Evolutionary conservation across 805 yeast species (phyloP), one percentile per base, ranked within the genome.

Genomic region (Diddensiella caesifluorescens): DNA sequence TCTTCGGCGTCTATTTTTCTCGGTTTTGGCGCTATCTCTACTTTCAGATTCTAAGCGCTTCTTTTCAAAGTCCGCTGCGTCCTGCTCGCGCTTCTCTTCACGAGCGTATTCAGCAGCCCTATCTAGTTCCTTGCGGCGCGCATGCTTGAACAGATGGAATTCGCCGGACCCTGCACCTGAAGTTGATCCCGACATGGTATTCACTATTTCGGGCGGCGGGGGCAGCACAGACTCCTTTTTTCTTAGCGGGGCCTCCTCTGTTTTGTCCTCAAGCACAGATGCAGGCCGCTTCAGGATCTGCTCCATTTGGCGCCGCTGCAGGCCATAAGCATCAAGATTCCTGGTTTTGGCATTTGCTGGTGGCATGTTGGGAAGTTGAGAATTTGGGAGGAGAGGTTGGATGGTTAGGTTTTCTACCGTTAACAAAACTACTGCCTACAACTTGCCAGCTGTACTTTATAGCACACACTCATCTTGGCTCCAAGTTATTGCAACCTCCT

Each of bases 141-240:
- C 52, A 31, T 57, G 54, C 44, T 63, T 62, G 48, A 57, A 62
- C 16, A 56, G 51, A 45, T 62, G 67, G 42, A 62, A 62, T 39
- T 62, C 65, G n/a, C 67, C 67, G 1, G 67, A 57, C 5, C 65
- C 62, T 3, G 66, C 62, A n/a, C 61, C 67, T 4, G 66, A 54
- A 36, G 56, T 54, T 3, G 64, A 55, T 5, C 66, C 63, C 13
- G 57, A 51, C 13, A 57, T 54, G 31, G 57, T 56, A 20, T 34
- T 22, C 28, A 34, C 28, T n/a, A 34, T 9, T 28, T 43, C 19
- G 54, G 63, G n/a, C 54, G 56, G 23, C 55, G 61, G 15, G 54
- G 53, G 16, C 20, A 20, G 10, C 19, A 38, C 29, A 16, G 28
- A 36, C 12, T 23, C 35, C 16, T 26, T 21, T 18, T 22, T 29